Percentiles rank a stretch among this genome's conserved stretches.
phyloP scores from a whole-genome alignment of 306 rosid genomes.

The Prunus mira region DNA sequence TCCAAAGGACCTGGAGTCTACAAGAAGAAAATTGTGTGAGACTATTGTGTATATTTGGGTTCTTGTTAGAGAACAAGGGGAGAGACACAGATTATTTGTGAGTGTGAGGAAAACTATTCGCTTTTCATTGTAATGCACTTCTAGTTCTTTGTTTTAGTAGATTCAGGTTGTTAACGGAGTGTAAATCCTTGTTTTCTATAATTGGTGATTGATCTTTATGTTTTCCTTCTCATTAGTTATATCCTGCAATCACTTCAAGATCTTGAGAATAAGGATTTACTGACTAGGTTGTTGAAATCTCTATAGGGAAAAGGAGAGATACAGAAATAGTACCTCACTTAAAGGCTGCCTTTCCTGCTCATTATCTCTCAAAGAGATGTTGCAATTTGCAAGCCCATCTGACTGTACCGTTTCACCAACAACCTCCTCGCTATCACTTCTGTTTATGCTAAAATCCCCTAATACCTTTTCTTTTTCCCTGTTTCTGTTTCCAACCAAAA shows the following conservation, averaged over 20 bases:
- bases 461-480: background rate
- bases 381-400: conserved; percentile 18
- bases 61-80: background rate
- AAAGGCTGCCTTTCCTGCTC: conserved; percentile 28
- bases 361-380: conserved; percentile 12
- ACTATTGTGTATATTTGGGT: background rate
- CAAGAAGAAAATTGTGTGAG: conserved; percentile 11
- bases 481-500: conserved; percentile 15
- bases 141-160: background rate
- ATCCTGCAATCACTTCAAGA: background rate
- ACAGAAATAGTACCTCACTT: conserved; percentile 30
- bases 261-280: background rate
- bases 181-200: too few species aligned
- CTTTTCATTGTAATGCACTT: background rate
- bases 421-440: conserved; percentile 15
- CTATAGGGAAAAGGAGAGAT: conserved; percentile 7
- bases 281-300: background rate
- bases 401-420: conserved; percentile 2
- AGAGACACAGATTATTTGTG: background rate
- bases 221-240: too few species aligned
- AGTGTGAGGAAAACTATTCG: background rate
- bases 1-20: conserved; percentile 44
- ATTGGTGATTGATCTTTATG: too few species aligned
- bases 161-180: background rate
- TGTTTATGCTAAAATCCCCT: background rate